Percentiles rank a stretch among this genome's conserved stretches.
These are phyloP conservation scores for Pisolithus microcarpus DNA, from an alignment of 768 basidiomycete genomes.

Conservation along the genomic window DNA sequence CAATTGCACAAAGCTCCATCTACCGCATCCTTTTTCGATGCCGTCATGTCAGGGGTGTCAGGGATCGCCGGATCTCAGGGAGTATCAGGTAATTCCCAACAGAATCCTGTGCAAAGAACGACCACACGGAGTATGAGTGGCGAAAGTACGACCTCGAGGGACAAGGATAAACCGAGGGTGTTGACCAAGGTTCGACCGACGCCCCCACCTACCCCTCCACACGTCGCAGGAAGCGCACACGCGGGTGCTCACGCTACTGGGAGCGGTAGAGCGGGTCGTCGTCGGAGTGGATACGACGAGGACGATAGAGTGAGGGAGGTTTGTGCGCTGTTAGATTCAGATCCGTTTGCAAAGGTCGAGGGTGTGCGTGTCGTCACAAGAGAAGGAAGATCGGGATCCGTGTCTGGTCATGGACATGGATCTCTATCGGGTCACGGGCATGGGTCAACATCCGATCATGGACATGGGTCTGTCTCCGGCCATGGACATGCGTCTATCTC, in stretches of 20 bases:
- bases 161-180: slow-evolving; percentile 15
- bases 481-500: slow-evolving; percentile 1
- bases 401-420: not conserved
- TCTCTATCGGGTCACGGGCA: not conserved
- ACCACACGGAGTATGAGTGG: not conserved
- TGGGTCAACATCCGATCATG: too few species aligned
- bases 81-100: not conserved
- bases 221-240: slow-evolving; percentile 6
- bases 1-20: not conserved
- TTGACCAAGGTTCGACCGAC: slow-evolving; percentile 28
- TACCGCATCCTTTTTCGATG: not conserved
- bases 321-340: slow-evolving; percentile 24
- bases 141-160: not conserved
- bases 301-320: not conserved
- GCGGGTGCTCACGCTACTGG: slow-evolving; percentile 1
- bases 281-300: not conserved
- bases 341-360: slow-evolving; percentile 47
- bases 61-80: not conserved
- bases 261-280: not conserved
- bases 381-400: not conserved
- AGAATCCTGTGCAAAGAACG: not conserved
- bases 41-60: not conserved
- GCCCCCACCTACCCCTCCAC: slow-evolving; percentile 23
- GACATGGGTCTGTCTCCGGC: slow-evolving; percentile 2
- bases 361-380: slow-evolving; percentile 42